Percentiles rank a stretch among this genome's conserved stretches.
Conservation (phyloP, 495 filamentous ascomycete species). For the Aspergillus avenaceus region DNA sequence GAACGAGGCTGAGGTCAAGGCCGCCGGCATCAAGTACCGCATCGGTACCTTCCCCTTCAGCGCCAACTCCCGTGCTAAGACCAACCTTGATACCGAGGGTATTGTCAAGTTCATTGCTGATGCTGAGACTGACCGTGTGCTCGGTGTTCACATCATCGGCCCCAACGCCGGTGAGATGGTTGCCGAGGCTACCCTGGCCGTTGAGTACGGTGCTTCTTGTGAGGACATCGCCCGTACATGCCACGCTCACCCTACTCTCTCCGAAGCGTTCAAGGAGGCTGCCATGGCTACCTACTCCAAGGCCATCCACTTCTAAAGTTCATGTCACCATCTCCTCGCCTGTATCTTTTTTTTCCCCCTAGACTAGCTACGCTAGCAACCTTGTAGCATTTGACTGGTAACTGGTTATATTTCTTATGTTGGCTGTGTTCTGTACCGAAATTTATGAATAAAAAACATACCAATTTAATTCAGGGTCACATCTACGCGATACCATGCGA, state of each 20-base stretch:
- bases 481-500: too few species aligned
- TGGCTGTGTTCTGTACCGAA: constrained; percentile 14
- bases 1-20: constrained; percentile 95
- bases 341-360: constrained; percentile 36
- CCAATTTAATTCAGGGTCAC: background rate
- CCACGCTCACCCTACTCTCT: constrained; percentile 94
- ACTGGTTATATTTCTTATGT: constrained; percentile 36
- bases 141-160: constrained; percentile 95
- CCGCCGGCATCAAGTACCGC: constrained; percentile 81
- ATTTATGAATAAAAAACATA: constrained; percentile 23
- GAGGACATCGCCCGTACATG: constrained; percentile 95
- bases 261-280: constrained; percentile 99
- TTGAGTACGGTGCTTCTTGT: constrained; percentile 93
- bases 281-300: constrained; percentile 97
- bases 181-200: constrained; percentile 89
- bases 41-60: constrained; percentile 93
- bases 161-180: constrained; percentile 99
- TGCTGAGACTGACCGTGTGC: constrained; percentile 91
- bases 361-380: constrained; percentile 41
- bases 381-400: constrained; percentile 45
- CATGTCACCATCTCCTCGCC: constrained; percentile 16
- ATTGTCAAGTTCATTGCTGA: constrained; percentile 96
- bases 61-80: constrained; percentile 97
- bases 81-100: constrained; percentile 94
- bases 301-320: constrained; percentile 85